Base-by-base conservation (phyloP, 768 basidiomycete genomes). In the Lactarius deliciosus region DNA sequence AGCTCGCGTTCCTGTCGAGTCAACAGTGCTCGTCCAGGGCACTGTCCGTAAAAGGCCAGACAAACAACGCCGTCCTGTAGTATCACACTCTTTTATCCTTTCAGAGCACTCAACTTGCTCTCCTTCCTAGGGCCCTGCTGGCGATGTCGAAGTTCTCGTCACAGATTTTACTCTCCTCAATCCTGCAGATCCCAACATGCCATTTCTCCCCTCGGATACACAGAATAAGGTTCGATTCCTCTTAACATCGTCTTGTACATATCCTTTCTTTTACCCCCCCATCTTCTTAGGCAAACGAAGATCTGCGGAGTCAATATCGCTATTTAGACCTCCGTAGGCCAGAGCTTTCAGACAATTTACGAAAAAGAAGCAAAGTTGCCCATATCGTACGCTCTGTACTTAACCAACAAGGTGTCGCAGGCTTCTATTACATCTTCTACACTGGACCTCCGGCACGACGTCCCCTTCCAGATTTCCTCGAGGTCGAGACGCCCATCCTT, bases 401-500 rank as follows among this genome's bases (percentile, higher is more conserved):
- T 40, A 84, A 92, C 73, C 81, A 89, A 63, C 80, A 86, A 74
- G 91, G 95, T 91, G 72, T 57, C 81, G 75, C 28, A n/a, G 50
- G 55, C 53, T 69, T 71, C 59, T 62, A 64, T 54, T 64, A 18
- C 50, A 69, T 62, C 62, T 64, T 65, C 58, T 59, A 64, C 38
- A 55, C 62, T 68, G 63, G 62, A 64, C 67, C 56, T 64, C 63
- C 63, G 53, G 65, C 32, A 20, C 63, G 43, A 64, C 64, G 70
- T 63, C 57, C 36, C 56, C 65, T 72, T 63, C 71, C 63, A 97
- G 96, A 85, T 72, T 98, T 98, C 76, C 81, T 87, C 62, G 96
- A 97, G 75, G 91, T 98, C 38, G 96, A 98, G 76, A 98, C 96
- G 0, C 96, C 96, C 32, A 82, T 94, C 62, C 82, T 98, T 25